Evolutionary conservation across 441 rosid species (phyloP), one percentile per base, ranked within the genome.

Genomic region (Eruca vesicaria): DNA sequence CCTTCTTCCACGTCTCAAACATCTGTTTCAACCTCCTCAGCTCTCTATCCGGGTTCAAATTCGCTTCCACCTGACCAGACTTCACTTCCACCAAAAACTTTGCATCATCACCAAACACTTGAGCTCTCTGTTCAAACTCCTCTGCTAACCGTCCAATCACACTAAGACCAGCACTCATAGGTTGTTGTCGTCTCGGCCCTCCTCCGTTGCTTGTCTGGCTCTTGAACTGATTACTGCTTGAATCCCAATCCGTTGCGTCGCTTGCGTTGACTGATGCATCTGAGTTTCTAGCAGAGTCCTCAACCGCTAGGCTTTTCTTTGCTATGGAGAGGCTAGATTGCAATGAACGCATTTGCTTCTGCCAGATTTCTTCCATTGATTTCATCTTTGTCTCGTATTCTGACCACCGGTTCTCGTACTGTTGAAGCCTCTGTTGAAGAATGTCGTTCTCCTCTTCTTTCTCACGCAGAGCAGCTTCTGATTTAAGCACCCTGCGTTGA

Each of bases 361-460:
- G 99, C 98, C 99, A 94, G 74, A 92, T 91, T 78, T 96, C 98
- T 81, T 96, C 99, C 99, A 96, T 96, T 66, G 99, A 96, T 80
- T 93, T 96, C 99, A 96, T 94, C 82, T 94, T 96, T 55, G 86
- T 76, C 82, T 96, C 98, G 29, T 92, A 93, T 66, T 96, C 98
- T 14, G 94, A 92, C 99, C 99, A 96, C 35, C 98, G 96, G 80
- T 82, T 90, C 80, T 96, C 97, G 20, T 96, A 94, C 70, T 93
- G 99, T 66, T 90, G 98, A 81, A 94, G 91, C 29, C 97, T 86
- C 75, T 96, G 98, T 33, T 90, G 93, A 70, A 96, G 90, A 75
- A 96, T 90, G 75, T 93, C 99, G 53, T 91, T 93, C 83, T 94
- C 99, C 67, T 93, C 99, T 81, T 96, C 99, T 78, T 90, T 96